Base-by-base conservation (phyloP, 805 yeast genomes). In the Wilhelminamyces savonicus region DNA sequence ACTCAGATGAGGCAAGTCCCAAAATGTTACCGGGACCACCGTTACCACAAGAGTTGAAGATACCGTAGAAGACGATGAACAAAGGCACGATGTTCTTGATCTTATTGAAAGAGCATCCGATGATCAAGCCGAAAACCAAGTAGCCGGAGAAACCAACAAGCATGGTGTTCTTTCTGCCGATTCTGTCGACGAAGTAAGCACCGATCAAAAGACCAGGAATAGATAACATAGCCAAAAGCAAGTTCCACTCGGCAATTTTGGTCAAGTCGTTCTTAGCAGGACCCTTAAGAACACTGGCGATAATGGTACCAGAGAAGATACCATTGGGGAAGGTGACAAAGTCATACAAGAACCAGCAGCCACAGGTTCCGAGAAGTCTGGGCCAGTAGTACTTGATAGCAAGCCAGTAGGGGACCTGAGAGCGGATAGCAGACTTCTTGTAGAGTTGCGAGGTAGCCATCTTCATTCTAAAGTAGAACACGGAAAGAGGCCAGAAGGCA, bases 261-360 rank as follows among this genome's bases (percentile, higher is more conserved):
- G 71, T 74, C 43, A 80, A 61, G 41, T 72, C 57, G 14, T 40
- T 48, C 3, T 49, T 37, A 4, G 52, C 52, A 5, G 37, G 23
- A 14, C 41, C 47, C 11, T 56, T 48, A 29, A 78, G 59, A 21
- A 71, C 67, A n/a, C 67, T 56, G 10, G 76, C 44, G 32, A 79
- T 75, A 41, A 81, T 80, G 18, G 78, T 65, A 9, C 71, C 69
- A 4, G 82, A 70, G 50, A 79, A 80, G 29, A 79, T 67, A 50
- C 85, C 86, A 48, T 81, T 81, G 9, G 90, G 88, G 63, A 82
- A 82, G 5, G 83, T 76, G 44, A 82, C 82, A 44, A 82, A 82
- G 58, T 82, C 94, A 49, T 79, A 82, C 43, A 82, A 62, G 60
- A 82, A 82, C 92, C 92, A 82, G 34, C 82, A 71, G 4, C 74